Percentiles rank a stretch among this genome's conserved stretches.
phyloP scores from a whole-genome alignment of 2,329 filamentous ascomycete species.

The Aureobasidium mangrovei region DNA sequence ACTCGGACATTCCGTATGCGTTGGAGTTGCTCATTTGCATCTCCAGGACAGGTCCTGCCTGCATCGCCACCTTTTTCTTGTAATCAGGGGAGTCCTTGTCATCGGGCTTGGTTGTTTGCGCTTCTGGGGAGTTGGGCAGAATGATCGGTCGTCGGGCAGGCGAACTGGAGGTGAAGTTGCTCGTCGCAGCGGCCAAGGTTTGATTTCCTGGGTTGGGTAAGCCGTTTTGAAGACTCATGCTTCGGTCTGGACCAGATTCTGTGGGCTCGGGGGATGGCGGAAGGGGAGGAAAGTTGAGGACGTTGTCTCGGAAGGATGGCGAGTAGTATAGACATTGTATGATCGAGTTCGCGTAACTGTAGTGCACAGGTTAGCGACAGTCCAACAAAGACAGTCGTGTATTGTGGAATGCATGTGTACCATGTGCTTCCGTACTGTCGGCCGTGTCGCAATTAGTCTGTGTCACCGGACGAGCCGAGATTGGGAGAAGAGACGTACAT shows the following conservation, averaged over 20 bases:
- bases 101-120: constrained; percentile 54
- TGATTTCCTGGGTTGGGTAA: constrained; percentile 42
- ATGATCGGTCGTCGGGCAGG: constrained; percentile 16
- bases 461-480: constrained; percentile 1
- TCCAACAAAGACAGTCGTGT: neutral
- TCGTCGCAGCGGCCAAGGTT: constrained; percentile 11
- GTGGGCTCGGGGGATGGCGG: constrained; percentile 8
- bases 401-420: constrained; percentile 43
- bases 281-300: constrained; percentile 70
- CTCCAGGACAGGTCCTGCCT: constrained; percentile 78
- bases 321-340: constrained; percentile 96
- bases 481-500: constrained; percentile 53
- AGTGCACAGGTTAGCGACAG: neutral
- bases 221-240: constrained; percentile 30
- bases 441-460: constrained; percentile 14
- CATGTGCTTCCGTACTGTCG: constrained; percentile 91
- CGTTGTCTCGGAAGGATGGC: constrained; percentile 82
- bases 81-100: constrained; percentile 93
- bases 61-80: constrained; percentile 92
- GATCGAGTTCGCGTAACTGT: constrained; percentile 96
- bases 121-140: constrained; percentile 16
- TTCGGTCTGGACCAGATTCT: constrained; percentile 24
- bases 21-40: constrained; percentile 71
- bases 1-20: constrained; percentile 87
- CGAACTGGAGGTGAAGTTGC: constrained; percentile 14